Percentiles rank a stretch among this genome's conserved stretches.
Conservation (phyloP, 495 filamentous ascomycete species). For the Aspergillus ellipticus region DNA sequence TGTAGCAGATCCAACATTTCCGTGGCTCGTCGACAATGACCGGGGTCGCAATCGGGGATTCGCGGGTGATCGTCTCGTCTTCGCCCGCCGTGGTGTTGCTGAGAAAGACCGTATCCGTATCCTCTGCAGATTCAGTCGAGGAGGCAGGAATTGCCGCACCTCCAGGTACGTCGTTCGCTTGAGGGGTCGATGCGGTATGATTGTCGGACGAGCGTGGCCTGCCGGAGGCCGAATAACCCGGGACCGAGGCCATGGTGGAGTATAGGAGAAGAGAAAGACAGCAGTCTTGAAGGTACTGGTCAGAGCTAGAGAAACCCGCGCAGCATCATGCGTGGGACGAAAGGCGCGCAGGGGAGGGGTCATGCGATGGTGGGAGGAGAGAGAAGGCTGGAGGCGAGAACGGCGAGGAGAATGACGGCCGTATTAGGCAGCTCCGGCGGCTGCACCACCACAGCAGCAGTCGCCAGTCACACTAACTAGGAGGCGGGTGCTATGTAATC, state of each 20-base stretch:
- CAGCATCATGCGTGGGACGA: constrained; percentile 14
- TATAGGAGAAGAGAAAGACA: not conserved
- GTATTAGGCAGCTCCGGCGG: not conserved
- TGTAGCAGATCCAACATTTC: constrained; percentile 92
- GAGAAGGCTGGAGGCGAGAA: not conserved
- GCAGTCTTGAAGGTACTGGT: not conserved
- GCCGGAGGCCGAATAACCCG: constrained; percentile 30
- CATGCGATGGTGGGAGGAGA: not conserved
- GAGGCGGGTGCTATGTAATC: not conserved
- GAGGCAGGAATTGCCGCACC: constrained; percentile 8
- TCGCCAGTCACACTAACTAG: not conserved
- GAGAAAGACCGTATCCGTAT: constrained; percentile 41
- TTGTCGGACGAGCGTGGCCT: constrained; percentile 31
- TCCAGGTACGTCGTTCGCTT: constrained; percentile 13
- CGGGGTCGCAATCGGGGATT: constrained; percentile 15
- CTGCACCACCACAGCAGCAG: not conserved
- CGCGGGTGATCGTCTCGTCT: constrained; percentile 12
- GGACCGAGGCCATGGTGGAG: constrained; percentile 36
- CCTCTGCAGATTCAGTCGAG: constrained; percentile 25
- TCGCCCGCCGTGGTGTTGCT: constrained; percentile 30
- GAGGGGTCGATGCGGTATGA: constrained; percentile 19
- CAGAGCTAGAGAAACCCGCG: not conserved
- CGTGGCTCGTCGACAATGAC: constrained; percentile 43
- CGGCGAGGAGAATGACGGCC: not conserved
- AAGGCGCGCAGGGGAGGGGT: not conserved